Conservation (phyloP, 768 basidiomycete species). For the Candolleomyces eurysporus region DNA sequence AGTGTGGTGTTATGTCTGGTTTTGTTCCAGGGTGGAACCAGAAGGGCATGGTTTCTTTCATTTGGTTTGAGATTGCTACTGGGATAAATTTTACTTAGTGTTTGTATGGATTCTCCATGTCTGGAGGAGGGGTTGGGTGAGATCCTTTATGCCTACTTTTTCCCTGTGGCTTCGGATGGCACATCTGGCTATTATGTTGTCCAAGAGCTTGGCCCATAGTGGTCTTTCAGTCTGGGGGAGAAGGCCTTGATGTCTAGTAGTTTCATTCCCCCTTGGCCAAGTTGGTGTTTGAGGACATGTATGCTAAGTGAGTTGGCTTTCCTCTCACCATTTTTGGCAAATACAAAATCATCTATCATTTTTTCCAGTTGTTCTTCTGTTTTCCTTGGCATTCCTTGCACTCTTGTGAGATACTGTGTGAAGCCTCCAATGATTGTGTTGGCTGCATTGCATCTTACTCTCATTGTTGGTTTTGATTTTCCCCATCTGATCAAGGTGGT, state of each 20-base stretch:
- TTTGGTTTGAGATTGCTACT: constrained; percentile 3
- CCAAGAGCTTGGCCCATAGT: constrained; percentile 27
- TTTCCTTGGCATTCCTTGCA: constrained; percentile 18
- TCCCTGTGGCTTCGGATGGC: not conserved
- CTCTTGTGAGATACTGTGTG: not conserved
- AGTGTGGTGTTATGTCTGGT: constrained; percentile 1
- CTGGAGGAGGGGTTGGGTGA: constrained; percentile 24
- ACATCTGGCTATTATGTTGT: constrained; percentile 17
- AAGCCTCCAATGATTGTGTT: not conserved
- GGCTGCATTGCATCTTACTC: not conserved
- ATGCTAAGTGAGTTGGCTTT: constrained; percentile 13
- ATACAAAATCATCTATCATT: constrained; percentile 25
- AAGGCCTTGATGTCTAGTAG: constrained; percentile 22
- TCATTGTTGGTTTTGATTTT: constrained; percentile 18
- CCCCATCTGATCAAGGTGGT: constrained; percentile 20
- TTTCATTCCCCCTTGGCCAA: constrained; percentile 19
- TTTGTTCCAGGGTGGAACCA: constrained; percentile 27
- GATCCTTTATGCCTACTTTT: constrained; percentile 1
- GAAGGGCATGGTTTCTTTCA: constrained; percentile 21
- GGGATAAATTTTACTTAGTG: constrained; percentile 16
- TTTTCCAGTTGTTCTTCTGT: constrained; percentile 20
- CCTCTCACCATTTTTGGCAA: constrained; percentile 11
- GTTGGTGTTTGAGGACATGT: constrained; percentile 15
- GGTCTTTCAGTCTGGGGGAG: constrained; percentile 14
- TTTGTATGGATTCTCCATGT: constrained; percentile 16